A percentile compares a stretch with the other conserved stretches of the same genome.
phyloP scores from a whole-genome alignment of 257 asterid genomes.

The Solanum stenotomum region DNA sequence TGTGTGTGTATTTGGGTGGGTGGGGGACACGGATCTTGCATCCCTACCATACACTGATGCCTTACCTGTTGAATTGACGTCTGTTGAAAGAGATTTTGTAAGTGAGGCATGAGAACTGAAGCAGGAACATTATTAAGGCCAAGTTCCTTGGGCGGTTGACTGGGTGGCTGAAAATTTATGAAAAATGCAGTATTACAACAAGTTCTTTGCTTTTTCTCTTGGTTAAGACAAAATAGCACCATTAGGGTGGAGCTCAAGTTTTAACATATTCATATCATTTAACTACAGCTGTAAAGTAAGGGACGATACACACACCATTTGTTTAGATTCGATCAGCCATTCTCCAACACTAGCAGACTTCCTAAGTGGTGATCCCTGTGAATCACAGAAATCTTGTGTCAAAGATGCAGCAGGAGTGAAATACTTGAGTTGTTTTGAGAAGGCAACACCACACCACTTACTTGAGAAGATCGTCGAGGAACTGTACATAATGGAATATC shows the following conservation, averaged over 20 bases:
- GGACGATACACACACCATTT: slow-evolving; percentile 43
- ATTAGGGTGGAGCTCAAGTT: background rate
- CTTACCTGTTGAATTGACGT: slow-evolving; percentile 83
- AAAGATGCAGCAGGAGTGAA: slow-evolving; percentile 12
- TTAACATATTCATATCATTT: slow-evolving; percentile 2
- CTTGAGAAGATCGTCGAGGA: slow-evolving; percentile 75
- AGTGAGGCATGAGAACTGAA: slow-evolving; percentile 85
- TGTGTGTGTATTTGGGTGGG: background rate
- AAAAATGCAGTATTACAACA: background rate
- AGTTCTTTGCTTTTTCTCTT: background rate
- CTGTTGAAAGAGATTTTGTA: slow-evolving; percentile 92
- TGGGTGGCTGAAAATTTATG: slow-evolving; percentile 54
- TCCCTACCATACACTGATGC: background rate
- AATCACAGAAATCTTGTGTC: slow-evolving; percentile 17
- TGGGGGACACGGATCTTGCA: background rate
- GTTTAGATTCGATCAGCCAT: slow-evolving; percentile 79
- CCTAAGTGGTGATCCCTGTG: slow-evolving; percentile 80
- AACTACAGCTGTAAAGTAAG: slow-evolving; percentile 3
- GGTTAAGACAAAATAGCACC: background rate
- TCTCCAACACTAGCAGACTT: slow-evolving; percentile 94
- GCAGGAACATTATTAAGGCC: slow-evolving; percentile 52
- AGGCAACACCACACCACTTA: slow-evolving; percentile 22
- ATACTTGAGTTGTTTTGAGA: slow-evolving; percentile 11
- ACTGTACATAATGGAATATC: slow-evolving; percentile 71
- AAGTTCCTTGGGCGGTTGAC: slow-evolving; percentile 49